Base-by-base conservation (phyloP, 345 rosid genomes). In the Euphorbia lathyris region DNA sequence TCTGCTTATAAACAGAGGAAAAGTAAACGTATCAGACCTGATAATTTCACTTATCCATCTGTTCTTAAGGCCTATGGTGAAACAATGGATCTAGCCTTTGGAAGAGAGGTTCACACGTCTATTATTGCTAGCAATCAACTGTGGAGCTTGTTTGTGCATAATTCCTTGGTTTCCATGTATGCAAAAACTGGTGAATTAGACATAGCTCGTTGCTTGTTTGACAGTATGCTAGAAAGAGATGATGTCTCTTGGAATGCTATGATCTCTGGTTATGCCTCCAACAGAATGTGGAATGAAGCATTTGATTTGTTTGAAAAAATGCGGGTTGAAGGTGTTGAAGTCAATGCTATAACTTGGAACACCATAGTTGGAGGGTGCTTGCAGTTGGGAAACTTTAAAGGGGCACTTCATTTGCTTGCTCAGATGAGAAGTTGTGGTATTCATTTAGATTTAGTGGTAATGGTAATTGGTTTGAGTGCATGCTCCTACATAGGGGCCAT, bases 21-120 rank as follows among this genome's bases (percentile, higher is more conserved):
- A n/a, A n/a, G n/a, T n/a, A n/a, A n/a, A n/a, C n/a, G n/a, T n/a
- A n/a, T n/a, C n/a, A n/a, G n/a, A n/a, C n/a, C n/a, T n/a, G n/a
- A n/a, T n/a, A n/a, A n/a, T n/a, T n/a, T n/a, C n/a, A n/a, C n/a
- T n/a, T n/a, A n/a, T n/a, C n/a, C 97, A 0, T 86, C 96, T 26
- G 83, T 89, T 74, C 86, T 89, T 16, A 92, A 87, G 76, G 92
- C 93, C 8, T 92, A 96, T 72, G 90, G 89, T 34, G 89, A 88
- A 72, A 82, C 68, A 11, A 53, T 75, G 45, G 90, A 92, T 59
- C 14, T 85, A 26, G 65, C 59, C 5, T 84, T 85, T 47, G 96
- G 96, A 66, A 83, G 57, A 69, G 81, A 77, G 63, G 82, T 89
- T 65, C 96, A 88, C 74, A 77, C 77, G 43, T 76, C 83, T 6